Evolutionary conservation across 1,139 yeast genomes (phyloP).

Genomic region (Yarrowia galli): DNA sequence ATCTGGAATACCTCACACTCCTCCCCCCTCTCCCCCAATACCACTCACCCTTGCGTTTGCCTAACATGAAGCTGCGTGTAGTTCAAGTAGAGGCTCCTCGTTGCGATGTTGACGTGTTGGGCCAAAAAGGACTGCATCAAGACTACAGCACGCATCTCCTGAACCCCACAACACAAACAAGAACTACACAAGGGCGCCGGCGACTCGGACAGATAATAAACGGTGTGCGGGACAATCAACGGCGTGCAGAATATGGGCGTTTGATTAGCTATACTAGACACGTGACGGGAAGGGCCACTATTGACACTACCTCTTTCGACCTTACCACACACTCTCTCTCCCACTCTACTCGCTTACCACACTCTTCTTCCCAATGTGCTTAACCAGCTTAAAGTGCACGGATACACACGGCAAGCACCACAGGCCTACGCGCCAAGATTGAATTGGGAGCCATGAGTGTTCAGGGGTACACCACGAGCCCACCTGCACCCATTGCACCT

Average conservation of each 20-base stretch:
- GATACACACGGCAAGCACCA: constrained; percentile 35
- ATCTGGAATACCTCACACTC: not conserved
- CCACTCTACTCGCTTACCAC: not conserved
- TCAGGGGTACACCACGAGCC: constrained; percentile 29
- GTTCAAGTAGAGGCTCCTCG: not conserved
- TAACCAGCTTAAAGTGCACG: constrained; percentile 24
- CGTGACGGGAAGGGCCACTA: too few species aligned
- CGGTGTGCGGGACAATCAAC: not conserved
- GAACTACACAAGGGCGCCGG: too few species aligned
- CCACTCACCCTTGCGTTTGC: constrained; percentile 38
- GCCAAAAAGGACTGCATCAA: constrained; percentile 35
- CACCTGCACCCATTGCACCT: constrained; percentile 14
- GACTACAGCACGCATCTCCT: constrained; percentile 33
- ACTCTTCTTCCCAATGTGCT: constrained; percentile 6
- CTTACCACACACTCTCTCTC: not conserved
- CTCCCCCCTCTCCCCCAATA: not conserved
- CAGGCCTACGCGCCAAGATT: constrained; percentile 26
- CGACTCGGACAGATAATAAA: constrained; percentile 4
- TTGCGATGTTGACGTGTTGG: constrained; percentile 37
- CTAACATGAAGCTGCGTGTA: constrained; percentile 35
- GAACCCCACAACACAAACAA: constrained; percentile 24
- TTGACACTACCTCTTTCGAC: not conserved
- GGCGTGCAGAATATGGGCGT: too few species aligned
- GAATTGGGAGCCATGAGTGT: constrained; percentile 14
- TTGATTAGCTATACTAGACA: too few species aligned